phyloP scores from a whole-genome alignment of 2,329 filamentous ascomycete species.

The Exophiala sp. region DNA sequence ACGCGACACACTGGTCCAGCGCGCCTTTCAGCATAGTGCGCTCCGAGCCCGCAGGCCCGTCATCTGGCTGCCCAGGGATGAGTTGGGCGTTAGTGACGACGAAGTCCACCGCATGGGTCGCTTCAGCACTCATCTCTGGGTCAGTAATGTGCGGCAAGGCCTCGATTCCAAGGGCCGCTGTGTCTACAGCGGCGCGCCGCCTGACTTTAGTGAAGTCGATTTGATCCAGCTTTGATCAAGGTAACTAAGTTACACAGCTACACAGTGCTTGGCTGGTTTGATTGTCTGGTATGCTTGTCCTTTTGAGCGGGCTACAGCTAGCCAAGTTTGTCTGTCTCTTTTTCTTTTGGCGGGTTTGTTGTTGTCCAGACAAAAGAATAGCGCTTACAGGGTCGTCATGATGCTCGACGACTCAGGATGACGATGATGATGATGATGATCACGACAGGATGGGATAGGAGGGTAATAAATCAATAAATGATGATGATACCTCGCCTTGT shows the following conservation, averaged over 20 bases:
- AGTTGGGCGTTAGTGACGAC: slow-evolving; percentile 83
- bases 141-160: slow-evolving; percentile 87
- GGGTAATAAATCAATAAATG: no score
- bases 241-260: no score
- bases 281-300: no score
- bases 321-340: no score
- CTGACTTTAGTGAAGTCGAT: slow-evolving; percentile 83
- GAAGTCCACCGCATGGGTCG: slow-evolving; percentile 73
- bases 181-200: slow-evolving; percentile 76
- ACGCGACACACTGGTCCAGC: slow-evolving; percentile 73
- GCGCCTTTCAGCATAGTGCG: slow-evolving; percentile 86
- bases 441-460: no score
- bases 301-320: no score
- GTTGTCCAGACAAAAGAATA: no score
- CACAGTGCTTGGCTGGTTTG: no score
- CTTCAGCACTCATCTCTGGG: slow-evolving; percentile 74
- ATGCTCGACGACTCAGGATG: background rate
- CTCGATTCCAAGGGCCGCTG: slow-evolving; percentile 77
- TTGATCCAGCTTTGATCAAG: slow-evolving; percentile 73
- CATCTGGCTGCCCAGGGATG: slow-evolving; percentile 90
- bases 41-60: slow-evolving; percentile 77
- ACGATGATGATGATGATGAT: background rate
- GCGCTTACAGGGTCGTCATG: no score
- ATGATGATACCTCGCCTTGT: no score
- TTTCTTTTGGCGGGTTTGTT: no score